These are phyloP conservation scores for Fusarium algeriense DNA, from an alignment of 2,329 filamentous ascomycete genomes.

Conservation along the genomic window DNA sequence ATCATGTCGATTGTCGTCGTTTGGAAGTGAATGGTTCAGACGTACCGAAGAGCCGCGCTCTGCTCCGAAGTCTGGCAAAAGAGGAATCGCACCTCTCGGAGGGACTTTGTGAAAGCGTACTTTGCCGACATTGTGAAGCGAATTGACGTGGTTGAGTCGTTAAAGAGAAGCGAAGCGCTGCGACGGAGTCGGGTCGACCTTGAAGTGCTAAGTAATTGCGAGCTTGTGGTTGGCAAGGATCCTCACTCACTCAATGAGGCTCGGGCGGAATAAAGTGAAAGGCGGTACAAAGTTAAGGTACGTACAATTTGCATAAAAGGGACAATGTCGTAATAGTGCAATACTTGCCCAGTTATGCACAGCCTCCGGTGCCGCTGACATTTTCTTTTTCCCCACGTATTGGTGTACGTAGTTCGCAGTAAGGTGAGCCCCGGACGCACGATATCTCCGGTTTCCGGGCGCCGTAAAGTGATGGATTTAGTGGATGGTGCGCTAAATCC, in stretches of 20 bases:
- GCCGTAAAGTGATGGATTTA: slow-evolving; percentile 7
- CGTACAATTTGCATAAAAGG: slow-evolving; percentile 26
- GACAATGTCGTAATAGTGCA: slow-evolving; percentile 7
- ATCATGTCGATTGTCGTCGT: slow-evolving; percentile 1
- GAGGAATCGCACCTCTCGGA: slow-evolving; percentile 97
- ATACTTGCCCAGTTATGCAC: slow-evolving; percentile 25
- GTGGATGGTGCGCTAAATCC: slow-evolving; percentile 21
- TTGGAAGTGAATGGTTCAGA: slow-evolving; percentile 32
- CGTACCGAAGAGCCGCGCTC: slow-evolving; percentile 88
- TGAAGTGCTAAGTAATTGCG: slow-evolving; percentile 46
- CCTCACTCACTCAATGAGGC: slow-evolving; percentile 31
- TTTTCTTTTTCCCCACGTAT: slow-evolving; percentile 8
- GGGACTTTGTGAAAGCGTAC: slow-evolving; percentile 88
- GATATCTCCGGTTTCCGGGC: slow-evolving; percentile 42
- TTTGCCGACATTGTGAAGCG: slow-evolving; percentile 80
- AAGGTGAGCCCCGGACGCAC: slow-evolving; percentile 19
- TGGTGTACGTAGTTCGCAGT: neutral
- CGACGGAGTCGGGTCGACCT: slow-evolving; percentile 20
- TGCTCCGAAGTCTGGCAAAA: slow-evolving; percentile 96
- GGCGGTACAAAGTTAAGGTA: neutral
- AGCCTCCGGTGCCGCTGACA: slow-evolving; percentile 32
- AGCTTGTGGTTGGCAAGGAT: slow-evolving; percentile 49
- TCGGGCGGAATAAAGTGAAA: slow-evolving; percentile 41
- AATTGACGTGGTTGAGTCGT: slow-evolving; percentile 9
- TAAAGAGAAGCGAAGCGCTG: neutral